Base-by-base conservation (phyloP, 306 rosid species). In the Ochetophila trinervis region DNA sequence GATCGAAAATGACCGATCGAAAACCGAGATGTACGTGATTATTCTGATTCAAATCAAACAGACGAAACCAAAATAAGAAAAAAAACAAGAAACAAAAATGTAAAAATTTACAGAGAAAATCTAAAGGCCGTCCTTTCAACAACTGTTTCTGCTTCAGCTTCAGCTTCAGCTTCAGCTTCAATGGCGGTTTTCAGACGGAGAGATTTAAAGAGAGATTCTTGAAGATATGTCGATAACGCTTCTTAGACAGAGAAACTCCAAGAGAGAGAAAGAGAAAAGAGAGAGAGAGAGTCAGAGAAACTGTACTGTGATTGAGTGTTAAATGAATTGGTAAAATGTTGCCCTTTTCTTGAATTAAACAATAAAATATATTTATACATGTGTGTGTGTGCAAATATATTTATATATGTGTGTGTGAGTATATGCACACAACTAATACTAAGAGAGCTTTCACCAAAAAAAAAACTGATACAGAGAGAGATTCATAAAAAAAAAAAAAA, bases 1-100 rank as follows among this genome's bases (percentile, higher is more conserved):
- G 87, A 87, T 84, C 82, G 79, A 75, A 57, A 84, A 76, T 20
- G 80, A 62, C 65, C 76, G 75, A 74, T 58, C 56, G 63, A 55
- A 77, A 52, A 23, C 34, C 23, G 27, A 15, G 40, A 42, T 53
- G 4, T 45, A 53, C 16, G 36, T 52, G 52, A 53, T 35, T 16
- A 27, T 4, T 27, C 32, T 27, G 32, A 27, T 27, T 27, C 32
- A 27, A 63, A 59, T 36, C 49, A 30, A 30, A 48, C 15, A 59
- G n/a, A 53, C 49, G 49, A 16, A 52, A n/a, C 51, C 32, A 16
- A 65, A 50, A 40, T 3, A 55, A 49, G 57, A 36, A 63, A 4
- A 48, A 62, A 13, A 40, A 24, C 62, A 62, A 6, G 15, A 7
- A 30, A 4, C 16, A 47, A 15, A 57, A 57, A 42, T 70, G 74